Evolutionary conservation across 2,329 filamentous ascomycete species (phyloP), one percentile per base, ranked within the genome.

Genomic region (Fusarium chlamydosporum): DNA sequence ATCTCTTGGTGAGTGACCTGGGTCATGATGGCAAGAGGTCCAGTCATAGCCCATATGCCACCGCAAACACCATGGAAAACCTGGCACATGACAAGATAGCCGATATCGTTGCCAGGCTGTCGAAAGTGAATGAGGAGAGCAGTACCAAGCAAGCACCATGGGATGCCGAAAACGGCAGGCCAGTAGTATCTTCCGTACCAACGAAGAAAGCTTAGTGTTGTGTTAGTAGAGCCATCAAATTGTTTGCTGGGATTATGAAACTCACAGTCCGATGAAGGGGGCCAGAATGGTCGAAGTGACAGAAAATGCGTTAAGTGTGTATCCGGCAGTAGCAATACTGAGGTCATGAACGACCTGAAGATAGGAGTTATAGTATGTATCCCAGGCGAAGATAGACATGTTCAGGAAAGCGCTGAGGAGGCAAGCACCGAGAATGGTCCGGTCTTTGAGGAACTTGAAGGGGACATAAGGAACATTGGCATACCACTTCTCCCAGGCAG

Each of bases 401-500:
- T 82, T 83, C 41, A 83, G 74, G 55, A 78, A 75, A 4, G 71
- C 73, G 4, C 78, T 73, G 7, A 83, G 73, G 46, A 79, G 50
- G 61, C 82, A 85, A 7, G 84, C 80, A 2, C 84, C 84, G 15
- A 84, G 72, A 29, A 86, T 81, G 3, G 83, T 86, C 29, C 80
- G 80, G 59, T 84, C 79, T 15, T 77, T 78, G 70, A 88, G 78
- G 60, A 88, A 78, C 50, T 78, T 73, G 73, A 82, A 86, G 1
- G 83, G 85, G 1, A 87, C 67, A 26, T 84, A 79, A 1, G 72
- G 75, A 15, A 81, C 53, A 34, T 64, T 66, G 0, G 89, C 86
- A 51, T 86, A 79, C 56, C 79, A 88, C 31, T 78, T 82, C 76
- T 91, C 89, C 84, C 86, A 89, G 2, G 85, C 61, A 4, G 79